phyloP scores from a whole-genome alignment of 148 eudicot genomes.

The Gaultheria prostrata region DNA sequence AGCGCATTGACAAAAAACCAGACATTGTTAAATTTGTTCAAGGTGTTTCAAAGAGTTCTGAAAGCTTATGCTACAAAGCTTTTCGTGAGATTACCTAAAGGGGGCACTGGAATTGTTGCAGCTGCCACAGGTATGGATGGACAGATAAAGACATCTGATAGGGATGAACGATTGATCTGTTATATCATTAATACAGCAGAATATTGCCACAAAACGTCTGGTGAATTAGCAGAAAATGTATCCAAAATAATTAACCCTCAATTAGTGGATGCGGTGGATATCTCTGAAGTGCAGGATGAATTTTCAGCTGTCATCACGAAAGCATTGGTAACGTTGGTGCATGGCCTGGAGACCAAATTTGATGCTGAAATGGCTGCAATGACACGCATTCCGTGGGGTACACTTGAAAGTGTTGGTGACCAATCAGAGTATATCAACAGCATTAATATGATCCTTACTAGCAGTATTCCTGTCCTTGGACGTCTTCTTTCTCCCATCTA shows the following conservation, averaged over 20 bases:
- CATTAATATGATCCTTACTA: conserved; percentile 70
- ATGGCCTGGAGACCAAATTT: conserved; percentile 90
- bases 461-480: conserved; percentile 87
- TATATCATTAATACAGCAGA: conserved; percentile 96
- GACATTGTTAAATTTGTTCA: conserved; percentile 78
- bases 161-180: conserved; percentile 87
- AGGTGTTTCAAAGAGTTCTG: conserved; percentile 90
- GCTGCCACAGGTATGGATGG: conserved; percentile 99
- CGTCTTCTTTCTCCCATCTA: conserved; percentile 82
- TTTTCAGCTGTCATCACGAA: conserved; percentile 90
- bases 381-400: conserved; percentile 95
- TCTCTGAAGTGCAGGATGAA: conserved; percentile 99
- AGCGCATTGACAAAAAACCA: conserved; percentile 93
- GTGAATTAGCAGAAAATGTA: conserved; percentile 94
- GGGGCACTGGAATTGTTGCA: conserved; percentile 93
- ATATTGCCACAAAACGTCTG: conserved; percentile 92
- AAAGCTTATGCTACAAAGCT: conserved; percentile 96
- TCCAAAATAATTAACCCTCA: conserved; percentile 76
- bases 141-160: conserved; percentile 96
- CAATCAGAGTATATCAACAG: conserved; percentile 91
- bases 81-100: conserved; percentile 77
- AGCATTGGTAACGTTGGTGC: conserved; percentile 86
- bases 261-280: conserved; percentile 70
- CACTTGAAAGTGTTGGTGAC: conserved; percentile 99
- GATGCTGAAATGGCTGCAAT: conserved; percentile 98